Percentiles rank a stretch among this genome's conserved stretches.
Evolutionary conservation across 1,284 basidiomycete species (phyloP).

Genomic region (Termitomyces sp.): DNA sequence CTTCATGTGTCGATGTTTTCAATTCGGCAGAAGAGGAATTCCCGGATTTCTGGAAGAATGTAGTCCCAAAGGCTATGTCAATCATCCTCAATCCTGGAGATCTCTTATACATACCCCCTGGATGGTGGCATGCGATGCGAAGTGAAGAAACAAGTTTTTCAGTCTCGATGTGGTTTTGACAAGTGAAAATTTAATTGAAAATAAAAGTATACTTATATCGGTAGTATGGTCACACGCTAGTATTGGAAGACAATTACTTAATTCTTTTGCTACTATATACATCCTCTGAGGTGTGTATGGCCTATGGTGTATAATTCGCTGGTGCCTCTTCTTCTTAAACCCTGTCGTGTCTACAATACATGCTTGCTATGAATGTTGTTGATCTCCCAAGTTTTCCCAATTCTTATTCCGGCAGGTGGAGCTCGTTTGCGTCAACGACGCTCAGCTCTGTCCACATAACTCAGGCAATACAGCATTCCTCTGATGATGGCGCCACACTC

Average conservation of each 20-base stretch:
- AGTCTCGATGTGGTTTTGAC: conserved; percentile 77
- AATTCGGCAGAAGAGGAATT: conserved; percentile 26
- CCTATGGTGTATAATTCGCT: not conserved
- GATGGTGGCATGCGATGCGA: conserved; percentile 93
- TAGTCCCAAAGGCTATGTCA: conserved; percentile 60
- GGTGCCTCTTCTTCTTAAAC: not conserved
- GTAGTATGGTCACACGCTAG: not conserved
- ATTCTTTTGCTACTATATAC: not conserved
- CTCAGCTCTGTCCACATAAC: conserved; percentile 54
- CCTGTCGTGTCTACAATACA: not conserved
- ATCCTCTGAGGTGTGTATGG: not conserved
- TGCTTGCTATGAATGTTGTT: conserved; percentile 12
- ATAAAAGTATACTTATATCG: not conserved
- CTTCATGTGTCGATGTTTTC: conserved; percentile 68
- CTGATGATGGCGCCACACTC: conserved; percentile 77
- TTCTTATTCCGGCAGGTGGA: conserved; percentile 14
- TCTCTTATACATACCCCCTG: conserved; percentile 80
- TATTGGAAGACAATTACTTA: not conserved
- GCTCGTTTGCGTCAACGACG: conserved; percentile 26
- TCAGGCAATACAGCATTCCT: conserved; percentile 63
- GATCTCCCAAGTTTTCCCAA: conserved; percentile 26
- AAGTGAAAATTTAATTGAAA: not conserved
- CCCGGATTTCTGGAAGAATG: conserved; percentile 51
- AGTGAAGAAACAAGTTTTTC: conserved; percentile 75
- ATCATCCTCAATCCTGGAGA: conserved; percentile 77